A percentile compares a stretch with the other conserved stretches of the same genome.
These are phyloP conservation scores for Colletotrichum orbiculare DNA, from an alignment of 2,329 filamentous ascomycete genomes.

Conservation along the genomic window DNA sequence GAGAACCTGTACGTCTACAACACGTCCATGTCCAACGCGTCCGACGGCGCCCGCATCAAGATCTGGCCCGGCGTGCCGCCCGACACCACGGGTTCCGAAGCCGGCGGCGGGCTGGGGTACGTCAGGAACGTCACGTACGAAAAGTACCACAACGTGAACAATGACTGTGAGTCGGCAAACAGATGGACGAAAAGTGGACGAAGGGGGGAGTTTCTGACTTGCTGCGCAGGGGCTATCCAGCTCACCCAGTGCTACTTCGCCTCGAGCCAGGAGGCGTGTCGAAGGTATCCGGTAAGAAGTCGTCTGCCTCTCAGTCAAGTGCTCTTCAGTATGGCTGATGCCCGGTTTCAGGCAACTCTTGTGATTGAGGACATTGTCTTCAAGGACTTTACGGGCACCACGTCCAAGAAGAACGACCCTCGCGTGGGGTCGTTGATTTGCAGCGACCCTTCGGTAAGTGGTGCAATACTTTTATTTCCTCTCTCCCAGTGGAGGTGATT, in stretches of 20 bases:
- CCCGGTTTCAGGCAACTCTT: background rate
- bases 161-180: slow-evolving; percentile 53
- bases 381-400: slow-evolving; percentile 22
- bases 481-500: background rate
- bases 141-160: slow-evolving; percentile 67
- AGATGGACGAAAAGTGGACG: background rate
- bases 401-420: slow-evolving; percentile 24
- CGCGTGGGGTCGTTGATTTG: slow-evolving; percentile 24
- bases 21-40: slow-evolving; percentile 66
- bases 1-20: slow-evolving; percentile 75
- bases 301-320: no score
- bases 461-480: background rate
- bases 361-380: slow-evolving; percentile 20
- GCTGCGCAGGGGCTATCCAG: background rate
- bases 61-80: slow-evolving; percentile 70
- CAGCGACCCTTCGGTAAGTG: slow-evolving; percentile 5
- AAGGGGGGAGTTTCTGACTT: background rate
- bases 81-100: slow-evolving; percentile 7
- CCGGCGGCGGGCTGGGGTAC: background rate
- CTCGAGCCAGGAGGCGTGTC: background rate
- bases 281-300: slow-evolving; percentile 1
- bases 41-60: slow-evolving; percentile 77
- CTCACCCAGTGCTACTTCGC: slow-evolving; percentile 1
- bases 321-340: no score
- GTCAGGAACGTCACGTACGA: slow-evolving; percentile 63